Base-by-base conservation (phyloP, 116 monocot species). In the Phalaenopsis hybrid region DNA sequence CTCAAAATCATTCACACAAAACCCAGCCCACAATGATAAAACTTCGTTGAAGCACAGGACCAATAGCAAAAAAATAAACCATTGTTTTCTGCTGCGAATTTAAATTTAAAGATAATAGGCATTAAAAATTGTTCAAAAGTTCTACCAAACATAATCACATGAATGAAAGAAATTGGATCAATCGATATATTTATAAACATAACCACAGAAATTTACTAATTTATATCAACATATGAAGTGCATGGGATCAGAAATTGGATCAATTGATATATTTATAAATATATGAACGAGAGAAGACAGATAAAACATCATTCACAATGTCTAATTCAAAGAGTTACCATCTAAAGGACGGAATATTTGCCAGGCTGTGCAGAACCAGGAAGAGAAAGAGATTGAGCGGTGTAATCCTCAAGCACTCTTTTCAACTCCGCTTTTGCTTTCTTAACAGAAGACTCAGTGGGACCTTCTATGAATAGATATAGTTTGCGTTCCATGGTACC, bases 351-450 rank as follows among this genome's bases (percentile, higher is more conserved):
- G 88, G 94, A 91, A 70, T 94, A 94, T 88, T 94, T 97, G 83
- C 94, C 97, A 79, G 94, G 89, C 79, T 93, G 93, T n/a, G 93
- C 84, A 78, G 91, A 90, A 87, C 97, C 93, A 11, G 96, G 92
- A 61, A 94, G 87, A 83, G 89, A 90, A 61, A 94, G 46, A 51
- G 90, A 84, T 78, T 91, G 91, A 45, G 85, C 79, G 11, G 96
- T 89, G 79, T 86, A 91, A 82, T 97, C 92, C 85, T 94, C 94
- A 34, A 97, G 89, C 51, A 97, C 92, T 44, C 90, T 82, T 79
- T 97, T 97, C 85, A 97, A 78, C 79, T 93, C 91, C 41, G 86
- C 91, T 83, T 97, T 97, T 44, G 97, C 97, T 80, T 94, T 97
- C 90, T 91, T 97, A 20, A 97, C 97, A 20, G 97, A 97, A 6